A percentile compares a stretch with the other conserved stretches of the same genome.
These are phyloP conservation scores for Phytophthora sansomeana DNA, from an alignment of 352 stramenopile genomes.

Conservation along the genomic window DNA sequence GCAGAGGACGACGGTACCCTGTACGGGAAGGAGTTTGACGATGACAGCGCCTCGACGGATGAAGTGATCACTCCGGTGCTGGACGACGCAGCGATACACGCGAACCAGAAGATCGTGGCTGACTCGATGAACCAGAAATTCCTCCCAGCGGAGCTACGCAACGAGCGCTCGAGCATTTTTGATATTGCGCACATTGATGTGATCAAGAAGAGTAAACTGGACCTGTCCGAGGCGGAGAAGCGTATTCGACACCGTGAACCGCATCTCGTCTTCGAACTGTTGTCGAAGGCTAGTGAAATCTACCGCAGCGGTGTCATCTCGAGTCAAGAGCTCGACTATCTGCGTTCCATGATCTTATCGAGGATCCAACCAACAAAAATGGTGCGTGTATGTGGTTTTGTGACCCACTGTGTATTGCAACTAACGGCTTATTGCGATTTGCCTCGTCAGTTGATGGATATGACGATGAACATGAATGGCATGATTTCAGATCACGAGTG, in stretches of 20 bases:
- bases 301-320: conserved; percentile 85
- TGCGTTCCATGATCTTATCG: conserved; percentile 81
- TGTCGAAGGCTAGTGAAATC: conserved; percentile 86
- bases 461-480: conserved; percentile 85
- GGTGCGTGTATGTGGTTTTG: conserved; percentile 42
- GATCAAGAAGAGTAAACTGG: conserved; percentile 84
- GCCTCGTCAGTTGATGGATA: conserved; percentile 68
- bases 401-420: neutral
- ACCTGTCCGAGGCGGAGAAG: conserved; percentile 83
- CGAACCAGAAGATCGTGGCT: conserved; percentile 78
- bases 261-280: conserved; percentile 82
- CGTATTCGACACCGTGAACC: conserved; percentile 85
- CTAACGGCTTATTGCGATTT: conserved; percentile 8
- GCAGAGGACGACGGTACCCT: conserved; percentile 85
- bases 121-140: conserved; percentile 90
- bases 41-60: conserved; percentile 58
- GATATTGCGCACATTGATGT: conserved; percentile 82
- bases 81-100: conserved; percentile 58
- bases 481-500: conserved; percentile 91
- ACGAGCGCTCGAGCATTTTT: conserved; percentile 65
- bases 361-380: conserved; percentile 87
- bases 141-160: conserved; percentile 67
- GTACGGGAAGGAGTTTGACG: conserved; percentile 83
- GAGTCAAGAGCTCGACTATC: conserved; percentile 76
- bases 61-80: conserved; percentile 66